A percentile compares a stretch with the other conserved stretches of the same genome.
Evolutionary conservation across 148 eudicot genomes (phyloP).

Genomic region (Rhododendron kiyosumense): DNA sequence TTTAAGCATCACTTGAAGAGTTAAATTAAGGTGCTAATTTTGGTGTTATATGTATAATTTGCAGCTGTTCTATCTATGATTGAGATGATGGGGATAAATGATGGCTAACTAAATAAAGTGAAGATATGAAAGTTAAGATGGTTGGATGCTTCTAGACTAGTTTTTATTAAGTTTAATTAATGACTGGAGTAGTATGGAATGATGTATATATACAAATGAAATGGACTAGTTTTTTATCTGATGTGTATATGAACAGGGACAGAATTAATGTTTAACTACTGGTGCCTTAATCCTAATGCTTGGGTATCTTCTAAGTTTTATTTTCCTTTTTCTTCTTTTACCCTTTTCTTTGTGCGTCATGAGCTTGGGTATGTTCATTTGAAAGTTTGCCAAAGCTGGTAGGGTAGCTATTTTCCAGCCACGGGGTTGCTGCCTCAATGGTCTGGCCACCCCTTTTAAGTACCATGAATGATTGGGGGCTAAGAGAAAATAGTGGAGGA

Average conservation of each 20-base stretch:
- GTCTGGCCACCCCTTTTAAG: too few species aligned
- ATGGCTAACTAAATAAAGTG: neutral
- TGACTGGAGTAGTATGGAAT: neutral
- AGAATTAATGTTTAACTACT: neutral
- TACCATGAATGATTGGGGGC: too few species aligned
- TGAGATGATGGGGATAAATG: too few species aligned
- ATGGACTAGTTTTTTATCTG: neutral
- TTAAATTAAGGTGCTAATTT: too few species aligned
- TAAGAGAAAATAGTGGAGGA: too few species aligned
- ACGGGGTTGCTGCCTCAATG: too few species aligned
- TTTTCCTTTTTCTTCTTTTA: neutral
- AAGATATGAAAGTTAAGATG: neutral
- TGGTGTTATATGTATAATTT: neutral
- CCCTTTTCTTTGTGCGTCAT: too few species aligned
- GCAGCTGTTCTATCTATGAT: neutral
- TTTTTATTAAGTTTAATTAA: neutral
- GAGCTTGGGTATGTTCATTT: too few species aligned
- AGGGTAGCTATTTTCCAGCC: neutral
- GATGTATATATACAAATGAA: neutral
- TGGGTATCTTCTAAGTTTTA: neutral
- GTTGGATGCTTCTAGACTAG: neutral
- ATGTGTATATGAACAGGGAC: neutral
- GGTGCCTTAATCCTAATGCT: neutral
- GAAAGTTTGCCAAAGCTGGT: too few species aligned
- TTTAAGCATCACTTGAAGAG: too few species aligned